phyloP scores from a whole-genome alignment of 2,329 filamentous ascomycete species.

The Macrophomina pseudophaseolina region DNA sequence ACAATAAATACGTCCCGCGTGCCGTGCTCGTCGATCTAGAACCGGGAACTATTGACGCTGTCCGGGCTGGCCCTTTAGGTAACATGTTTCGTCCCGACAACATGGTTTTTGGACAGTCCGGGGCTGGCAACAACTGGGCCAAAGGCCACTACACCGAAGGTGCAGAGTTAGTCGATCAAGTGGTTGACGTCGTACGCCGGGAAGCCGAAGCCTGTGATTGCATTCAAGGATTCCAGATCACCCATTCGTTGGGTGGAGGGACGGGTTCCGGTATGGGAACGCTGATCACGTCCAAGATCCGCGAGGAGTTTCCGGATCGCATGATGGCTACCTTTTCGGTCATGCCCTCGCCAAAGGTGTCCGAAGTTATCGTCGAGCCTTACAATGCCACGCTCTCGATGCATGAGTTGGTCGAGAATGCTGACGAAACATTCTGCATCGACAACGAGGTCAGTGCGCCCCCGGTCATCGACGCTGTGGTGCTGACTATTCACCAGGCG shows the following conservation, averaged over 20 bases:
- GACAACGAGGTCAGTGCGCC: slow-evolving; percentile 79
- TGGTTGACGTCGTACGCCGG: slow-evolving; percentile 96
- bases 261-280: slow-evolving; percentile 99
- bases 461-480: slow-evolving; percentile 19
- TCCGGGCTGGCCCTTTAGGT: slow-evolving; percentile 96
- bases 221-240: slow-evolving; percentile 99
- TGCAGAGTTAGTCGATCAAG: slow-evolving; percentile 97
- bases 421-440: slow-evolving; percentile 99
- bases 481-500: slow-evolving; percentile 57
- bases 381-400: slow-evolving; percentile 99
- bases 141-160: slow-evolving; percentile 99
- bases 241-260: slow-evolving; percentile 99
- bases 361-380: slow-evolving; percentile 98
- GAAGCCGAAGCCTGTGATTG: slow-evolving; percentile 99
- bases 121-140: slow-evolving; percentile 99
- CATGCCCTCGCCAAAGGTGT: slow-evolving; percentile 98
- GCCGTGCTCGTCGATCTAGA: slow-evolving; percentile 99
- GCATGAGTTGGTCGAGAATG: slow-evolving; percentile 99
- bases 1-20: slow-evolving; percentile 99
- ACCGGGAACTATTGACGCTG: slow-evolving; percentile 99
- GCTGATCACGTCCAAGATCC: slow-evolving; percentile 99
- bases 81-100: slow-evolving; percentile 99
- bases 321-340: slow-evolving; percentile 99
- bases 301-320: slow-evolving; percentile 99
- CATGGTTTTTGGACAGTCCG: slow-evolving; percentile 99